These are phyloP conservation scores for Lactifluus rugatus DNA, from an alignment of 768 basidiomycete species.

Conservation along the genomic window DNA sequence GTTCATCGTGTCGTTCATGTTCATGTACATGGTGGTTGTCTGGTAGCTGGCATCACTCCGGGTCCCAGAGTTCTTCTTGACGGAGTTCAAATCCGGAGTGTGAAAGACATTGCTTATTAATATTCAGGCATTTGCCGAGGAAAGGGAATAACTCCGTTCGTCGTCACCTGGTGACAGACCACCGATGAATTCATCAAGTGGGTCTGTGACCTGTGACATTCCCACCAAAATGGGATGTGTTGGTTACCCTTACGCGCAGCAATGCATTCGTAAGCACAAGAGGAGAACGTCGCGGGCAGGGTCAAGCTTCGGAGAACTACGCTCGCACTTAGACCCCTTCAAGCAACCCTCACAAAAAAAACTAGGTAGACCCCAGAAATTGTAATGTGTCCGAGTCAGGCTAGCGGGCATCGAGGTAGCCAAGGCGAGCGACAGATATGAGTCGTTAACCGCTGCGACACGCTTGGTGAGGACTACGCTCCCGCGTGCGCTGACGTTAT, in stretches of 20 bases:
- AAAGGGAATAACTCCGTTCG: too few species aligned
- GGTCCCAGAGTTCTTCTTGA: too few species aligned
- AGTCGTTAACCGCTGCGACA: constrained; percentile 16
- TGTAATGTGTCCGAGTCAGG: background rate
- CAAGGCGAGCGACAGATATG: background rate
- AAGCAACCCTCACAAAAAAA: background rate
- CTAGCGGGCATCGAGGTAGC: background rate
- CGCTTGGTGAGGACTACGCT: constrained; percentile 41
- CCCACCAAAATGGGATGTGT: too few species aligned
- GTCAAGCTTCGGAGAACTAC: constrained; percentile 28
- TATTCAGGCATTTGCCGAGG: too few species aligned
- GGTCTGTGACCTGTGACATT: too few species aligned
- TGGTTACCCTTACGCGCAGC: too few species aligned
- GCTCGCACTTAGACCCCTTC: constrained; percentile 24
- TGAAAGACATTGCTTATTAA: background rate
- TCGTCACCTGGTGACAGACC: too few species aligned
- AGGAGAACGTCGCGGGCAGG: background rate
- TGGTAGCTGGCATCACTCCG: too few species aligned
- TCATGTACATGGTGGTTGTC: background rate
- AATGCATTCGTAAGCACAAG: too few species aligned
- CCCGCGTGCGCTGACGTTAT: constrained; percentile 23
- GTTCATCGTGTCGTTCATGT: constrained; percentile 1
- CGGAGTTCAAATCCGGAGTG: too few species aligned
- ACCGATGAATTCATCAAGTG: too few species aligned
- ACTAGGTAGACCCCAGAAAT: background rate